phyloP scores from a whole-genome alignment of 2,329 filamentous ascomycete genomes.

The Aureobasidium sp. region DNA sequence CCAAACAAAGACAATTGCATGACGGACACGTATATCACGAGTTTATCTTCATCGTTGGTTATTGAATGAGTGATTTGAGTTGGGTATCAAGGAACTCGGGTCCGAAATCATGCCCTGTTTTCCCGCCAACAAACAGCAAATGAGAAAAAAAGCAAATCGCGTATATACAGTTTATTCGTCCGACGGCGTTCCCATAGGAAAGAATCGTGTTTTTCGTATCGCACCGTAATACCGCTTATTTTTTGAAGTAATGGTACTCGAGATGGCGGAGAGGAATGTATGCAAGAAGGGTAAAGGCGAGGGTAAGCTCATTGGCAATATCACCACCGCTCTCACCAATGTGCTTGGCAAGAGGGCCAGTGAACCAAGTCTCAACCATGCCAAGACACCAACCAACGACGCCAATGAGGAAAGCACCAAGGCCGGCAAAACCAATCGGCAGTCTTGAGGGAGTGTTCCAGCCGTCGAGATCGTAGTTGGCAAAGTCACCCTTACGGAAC shows the following conservation, averaged over 20 bases:
- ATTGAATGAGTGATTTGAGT: conserved; percentile 6
- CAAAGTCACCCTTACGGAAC: conserved; percentile 32
- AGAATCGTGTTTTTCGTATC: not conserved
- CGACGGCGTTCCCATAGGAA: not conserved
- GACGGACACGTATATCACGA: not conserved
- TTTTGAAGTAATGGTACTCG: conserved; percentile 40
- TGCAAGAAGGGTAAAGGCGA: conserved; percentile 40
- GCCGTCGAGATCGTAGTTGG: conserved; percentile 36
- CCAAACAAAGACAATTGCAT: not conserved
- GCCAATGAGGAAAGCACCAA: conserved; percentile 30
- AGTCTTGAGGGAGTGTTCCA: conserved; percentile 38
- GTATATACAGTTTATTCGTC: conserved; percentile 7
- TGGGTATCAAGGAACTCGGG: conserved; percentile 8
- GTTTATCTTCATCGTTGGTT: not conserved
- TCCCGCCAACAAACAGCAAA: conserved; percentile 1
- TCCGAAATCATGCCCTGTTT: not conserved
- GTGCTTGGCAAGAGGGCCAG: conserved; percentile 49
- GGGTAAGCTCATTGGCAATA: conserved; percentile 46
- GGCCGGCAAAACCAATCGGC: conserved; percentile 34
- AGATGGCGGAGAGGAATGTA: conserved; percentile 41
- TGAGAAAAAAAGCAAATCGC: not conserved
- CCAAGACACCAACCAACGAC: conserved; percentile 44
- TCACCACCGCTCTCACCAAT: conserved; percentile 51
- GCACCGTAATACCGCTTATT: conserved; percentile 11
- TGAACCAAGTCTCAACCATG: conserved; percentile 51